These are phyloP conservation scores for Ogataea neopini DNA, from an alignment of 805 yeast species.

Conservation along the genomic window DNA sequence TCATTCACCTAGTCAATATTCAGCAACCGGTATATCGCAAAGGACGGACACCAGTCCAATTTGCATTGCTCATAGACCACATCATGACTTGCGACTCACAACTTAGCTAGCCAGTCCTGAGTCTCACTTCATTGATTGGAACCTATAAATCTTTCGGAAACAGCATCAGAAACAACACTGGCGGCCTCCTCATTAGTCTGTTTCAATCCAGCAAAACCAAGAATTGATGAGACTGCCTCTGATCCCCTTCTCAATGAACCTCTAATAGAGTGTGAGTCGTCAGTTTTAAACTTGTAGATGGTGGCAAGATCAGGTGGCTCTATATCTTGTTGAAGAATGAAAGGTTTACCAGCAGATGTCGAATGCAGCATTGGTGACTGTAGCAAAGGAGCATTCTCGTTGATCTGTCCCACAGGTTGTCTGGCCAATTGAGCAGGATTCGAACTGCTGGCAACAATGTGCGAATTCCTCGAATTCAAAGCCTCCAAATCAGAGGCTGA, in stretches of 20 bases:
- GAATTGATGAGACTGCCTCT: conserved; percentile 41
- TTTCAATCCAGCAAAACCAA: conserved; percentile 27
- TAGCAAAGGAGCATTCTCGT: conserved; percentile 17
- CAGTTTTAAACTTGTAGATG: conserved; percentile 37
- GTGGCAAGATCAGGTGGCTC: conserved; percentile 41
- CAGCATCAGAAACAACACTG: conserved; percentile 29
- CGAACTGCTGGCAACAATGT: conserved; percentile 9
- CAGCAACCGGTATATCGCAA: no score
- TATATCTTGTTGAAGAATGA: conserved; percentile 32
- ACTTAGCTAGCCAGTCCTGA: no score
- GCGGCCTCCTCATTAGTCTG: conserved; percentile 18
- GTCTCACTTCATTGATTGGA: no score
- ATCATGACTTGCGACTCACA: no score
- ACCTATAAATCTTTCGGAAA: conserved; percentile 30
- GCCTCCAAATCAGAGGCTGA: conserved; percentile 24
- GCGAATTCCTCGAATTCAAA: conserved; percentile 17
- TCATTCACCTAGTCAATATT: no score
- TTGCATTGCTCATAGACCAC: no score
- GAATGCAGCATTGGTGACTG: conserved; percentile 13
- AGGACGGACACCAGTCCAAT: no score
- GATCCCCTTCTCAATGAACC: conserved; percentile 46
- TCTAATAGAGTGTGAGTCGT: conserved; percentile 35
- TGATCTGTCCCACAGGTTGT: conserved; percentile 21
- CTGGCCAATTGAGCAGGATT: conserved; percentile 28
- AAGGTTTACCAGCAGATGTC: conserved; percentile 16